Percentiles rank a stretch among this genome's conserved stretches.
Evolutionary conservation across 495 filamentous ascomycete species (phyloP).

Genomic region (Penicillium turbatum): DNA sequence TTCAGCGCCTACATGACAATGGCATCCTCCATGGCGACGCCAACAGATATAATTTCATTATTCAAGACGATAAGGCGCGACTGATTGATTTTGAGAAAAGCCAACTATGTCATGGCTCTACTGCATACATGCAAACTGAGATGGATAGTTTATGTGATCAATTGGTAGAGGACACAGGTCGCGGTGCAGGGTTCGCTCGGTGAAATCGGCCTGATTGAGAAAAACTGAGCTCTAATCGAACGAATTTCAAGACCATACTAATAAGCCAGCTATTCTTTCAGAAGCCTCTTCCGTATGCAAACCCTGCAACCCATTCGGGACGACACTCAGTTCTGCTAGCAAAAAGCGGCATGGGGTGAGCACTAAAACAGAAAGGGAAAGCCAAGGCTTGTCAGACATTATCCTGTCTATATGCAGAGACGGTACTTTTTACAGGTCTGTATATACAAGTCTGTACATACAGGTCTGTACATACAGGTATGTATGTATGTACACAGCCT

Average conservation of each 20-base stretch:
- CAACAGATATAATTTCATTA: neutral
- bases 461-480: neutral
- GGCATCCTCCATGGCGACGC: neutral
- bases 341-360: too few species aligned
- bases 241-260: neutral
- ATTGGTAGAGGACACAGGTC: neutral
- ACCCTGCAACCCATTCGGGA: too few species aligned
- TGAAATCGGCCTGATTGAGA: neutral
- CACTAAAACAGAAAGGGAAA: too few species aligned
- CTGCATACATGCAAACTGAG: neutral
- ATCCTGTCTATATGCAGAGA: too few species aligned
- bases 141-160: neutral
- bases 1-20: constrained; percentile 24
- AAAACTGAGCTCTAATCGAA: neutral
- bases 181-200: neutral
- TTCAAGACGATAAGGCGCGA: neutral
- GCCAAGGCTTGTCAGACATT: too few species aligned
- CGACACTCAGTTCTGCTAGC: too few species aligned
- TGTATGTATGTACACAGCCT: neutral
- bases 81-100: neutral
- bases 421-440: too few species aligned
- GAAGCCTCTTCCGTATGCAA: neutral
- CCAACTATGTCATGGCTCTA: neutral
- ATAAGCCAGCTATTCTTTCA: neutral
- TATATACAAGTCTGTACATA: too few species aligned